A percentile compares a stretch with the other conserved stretches of the same genome.
Evolutionary conservation across 257 asterid species (phyloP).

Genomic region (Solanum medicagineum): DNA sequence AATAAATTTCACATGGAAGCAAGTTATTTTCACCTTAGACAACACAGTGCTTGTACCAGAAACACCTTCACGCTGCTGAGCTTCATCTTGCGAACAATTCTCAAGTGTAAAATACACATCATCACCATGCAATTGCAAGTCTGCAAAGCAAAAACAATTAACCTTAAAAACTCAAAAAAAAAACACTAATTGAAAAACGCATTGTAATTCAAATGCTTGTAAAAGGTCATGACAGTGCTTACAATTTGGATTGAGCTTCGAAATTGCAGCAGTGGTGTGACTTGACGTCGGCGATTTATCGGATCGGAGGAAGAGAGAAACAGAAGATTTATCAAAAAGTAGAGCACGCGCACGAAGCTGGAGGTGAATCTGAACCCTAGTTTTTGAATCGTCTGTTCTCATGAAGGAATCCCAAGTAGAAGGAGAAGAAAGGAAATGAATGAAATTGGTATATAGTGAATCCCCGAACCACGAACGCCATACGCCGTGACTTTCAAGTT

Average conservation of each 20-base stretch:
- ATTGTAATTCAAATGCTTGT: not conserved
- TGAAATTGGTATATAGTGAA: slow-evolving; percentile 49
- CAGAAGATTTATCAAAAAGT: slow-evolving; percentile 72
- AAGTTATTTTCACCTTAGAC: slow-evolving; percentile 35
- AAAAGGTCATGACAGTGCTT: not conserved
- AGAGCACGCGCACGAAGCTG: slow-evolving; percentile 95
- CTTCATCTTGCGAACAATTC: slow-evolving; percentile 33
- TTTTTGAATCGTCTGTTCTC: slow-evolving; percentile 51
- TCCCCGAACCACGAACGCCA: slow-evolving; percentile 96
- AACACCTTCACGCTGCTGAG: slow-evolving; percentile 11
- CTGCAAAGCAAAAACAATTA: slow-evolving; percentile 16
- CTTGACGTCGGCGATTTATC: slow-evolving; percentile 10
- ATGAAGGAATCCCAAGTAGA: slow-evolving; percentile 78
- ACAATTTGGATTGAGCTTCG: slow-evolving; percentile 80
- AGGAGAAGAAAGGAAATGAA: slow-evolving; percentile 59
- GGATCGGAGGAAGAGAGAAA: slow-evolving; percentile 34
- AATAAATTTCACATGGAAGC: not conserved
- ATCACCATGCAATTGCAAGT: slow-evolving; percentile 91
- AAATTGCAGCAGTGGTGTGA: slow-evolving; percentile 16
- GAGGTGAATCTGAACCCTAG: slow-evolving; percentile 60
- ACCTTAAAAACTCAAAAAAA: not conserved
- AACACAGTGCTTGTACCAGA: slow-evolving; percentile 30
- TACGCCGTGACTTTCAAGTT: slow-evolving; percentile 72
- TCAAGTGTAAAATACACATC: slow-evolving; percentile 88
- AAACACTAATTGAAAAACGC: not conserved